Base-by-base conservation (phyloP, 331 rosid genomes). In the Pyracantha coccinea region DNA sequence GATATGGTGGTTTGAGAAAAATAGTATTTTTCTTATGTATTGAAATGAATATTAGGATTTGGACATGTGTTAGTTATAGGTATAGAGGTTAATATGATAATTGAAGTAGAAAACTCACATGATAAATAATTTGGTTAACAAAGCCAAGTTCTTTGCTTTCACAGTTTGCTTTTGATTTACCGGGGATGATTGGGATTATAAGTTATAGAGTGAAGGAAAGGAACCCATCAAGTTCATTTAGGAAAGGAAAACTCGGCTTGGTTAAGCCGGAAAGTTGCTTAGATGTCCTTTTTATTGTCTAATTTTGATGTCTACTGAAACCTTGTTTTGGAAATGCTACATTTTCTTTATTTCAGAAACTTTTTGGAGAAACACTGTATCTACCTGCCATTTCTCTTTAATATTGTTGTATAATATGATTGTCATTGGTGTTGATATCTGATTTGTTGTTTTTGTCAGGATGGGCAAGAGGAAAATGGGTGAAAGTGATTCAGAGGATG, bases 391-490 rank as follows among this genome's bases (percentile, higher is more conserved):
- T 25, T 20, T 66, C 21, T 61, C 35, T 38, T 16, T 24, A 15
- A 45, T 9, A 19, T 24, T 62, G 21, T 63, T 19, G 8, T 69
- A 23, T 0, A 47, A 15, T 57, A 19, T 70, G 58, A 45, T 72
- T 63, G 44, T 61, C 66, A 52, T 65, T 77, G 71, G 68, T 86
- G 55, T 81, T 78, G 71, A 72, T 76, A 57, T 69, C 73, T 74
- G 55, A 70, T 66, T 75, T 27, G 29, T 78, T 78, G 31, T 12
- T 20, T 65, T 81, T 74, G 47, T 70, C 79, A 94, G 99, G 99
- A 88, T 85, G 97, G 97, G 97, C 53, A 92, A 91, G 90, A 89
- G 86, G 64, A 81, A 77, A 77, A 1, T 88, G 78, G 87, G 85
- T 75, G 92, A 77, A 79, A 86, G 86, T 45, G 99, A 91, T 82